phyloP scores from a whole-genome alignment of 306 rosid species.

The Vachellia collinsii region DNA sequence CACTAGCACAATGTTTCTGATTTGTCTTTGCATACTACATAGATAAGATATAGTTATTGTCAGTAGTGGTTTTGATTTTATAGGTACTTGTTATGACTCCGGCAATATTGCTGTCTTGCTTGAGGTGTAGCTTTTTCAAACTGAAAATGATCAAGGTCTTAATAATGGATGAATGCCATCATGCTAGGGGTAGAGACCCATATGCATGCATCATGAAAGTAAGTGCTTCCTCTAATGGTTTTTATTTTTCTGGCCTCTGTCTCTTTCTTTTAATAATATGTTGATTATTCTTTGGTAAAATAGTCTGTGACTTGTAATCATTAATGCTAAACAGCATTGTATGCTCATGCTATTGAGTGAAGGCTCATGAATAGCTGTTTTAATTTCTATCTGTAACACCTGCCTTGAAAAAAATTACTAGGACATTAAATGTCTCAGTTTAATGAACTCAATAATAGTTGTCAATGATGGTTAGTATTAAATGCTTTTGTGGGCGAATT shows the following conservation, averaged over 20 bases:
- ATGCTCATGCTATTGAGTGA: not conserved
- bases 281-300: not conserved
- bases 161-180: constrained; percentile 91
- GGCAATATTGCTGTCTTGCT: constrained; percentile 61
- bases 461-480: constrained; percentile 7
- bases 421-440: not conserved
- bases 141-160: constrained; percentile 77
- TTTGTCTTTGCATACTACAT: constrained; percentile 9
- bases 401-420: not conserved
- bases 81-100: constrained; percentile 96
- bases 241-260: not conserved
- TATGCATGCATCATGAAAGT: constrained; percentile 83
- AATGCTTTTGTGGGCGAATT: constrained; percentile 16
- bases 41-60: not conserved
- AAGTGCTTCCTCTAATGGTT: constrained; percentile 40
- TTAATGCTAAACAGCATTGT: not conserved
- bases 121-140: constrained; percentile 73
- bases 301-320: constrained; percentile 5
- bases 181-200: constrained; percentile 67
- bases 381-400: not conserved
- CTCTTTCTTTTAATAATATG: constrained; percentile 3
- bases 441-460: not conserved
- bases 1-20: constrained; percentile 17
- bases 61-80: constrained; percentile 24
- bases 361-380: not conserved